Evolutionary conservation across 768 basidiomycete species (phyloP).

Genomic region (Fomitopsis pulvina): DNA sequence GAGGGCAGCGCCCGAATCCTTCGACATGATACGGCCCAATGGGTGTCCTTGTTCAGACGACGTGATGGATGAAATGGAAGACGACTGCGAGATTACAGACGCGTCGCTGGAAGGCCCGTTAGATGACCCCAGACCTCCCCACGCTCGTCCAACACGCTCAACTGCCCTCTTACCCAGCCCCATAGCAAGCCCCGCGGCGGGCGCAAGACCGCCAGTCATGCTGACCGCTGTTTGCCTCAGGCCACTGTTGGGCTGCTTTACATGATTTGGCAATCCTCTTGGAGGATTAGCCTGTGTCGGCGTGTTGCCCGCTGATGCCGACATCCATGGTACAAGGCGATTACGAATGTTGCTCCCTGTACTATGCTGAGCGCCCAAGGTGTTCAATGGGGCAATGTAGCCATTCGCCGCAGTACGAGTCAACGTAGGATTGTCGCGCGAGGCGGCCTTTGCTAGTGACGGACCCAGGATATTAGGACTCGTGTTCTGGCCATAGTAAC

Average conservation of each 20-base stretch:
- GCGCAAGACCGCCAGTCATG: conserved; percentile 60
- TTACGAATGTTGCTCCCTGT: conserved; percentile 39
- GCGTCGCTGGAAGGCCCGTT: conserved; percentile 20
- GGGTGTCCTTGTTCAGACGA: conserved; percentile 7
- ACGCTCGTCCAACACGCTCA: conserved; percentile 59
- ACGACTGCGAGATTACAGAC: conserved; percentile 41
- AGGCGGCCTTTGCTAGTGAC: conserved; percentile 8
- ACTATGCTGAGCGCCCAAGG: conserved; percentile 23
- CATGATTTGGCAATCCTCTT: conserved; percentile 20
- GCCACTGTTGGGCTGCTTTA: conserved; percentile 18
- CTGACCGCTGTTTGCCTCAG: conserved; percentile 66
- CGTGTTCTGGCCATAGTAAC: conserved; percentile 1
- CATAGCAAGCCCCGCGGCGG: conserved; percentile 63
- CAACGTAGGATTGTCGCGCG: conserved; percentile 35
- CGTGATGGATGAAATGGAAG: conserved; percentile 25
- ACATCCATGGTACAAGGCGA: conserved; percentile 41
- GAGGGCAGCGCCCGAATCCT: not conserved
- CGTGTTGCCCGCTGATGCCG: conserved; percentile 16
- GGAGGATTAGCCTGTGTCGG: conserved; percentile 15
- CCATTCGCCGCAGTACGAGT: conserved; percentile 36
- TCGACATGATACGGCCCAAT: conserved; percentile 2
- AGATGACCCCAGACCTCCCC: conserved; percentile 38
- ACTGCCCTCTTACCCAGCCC: conserved; percentile 56
- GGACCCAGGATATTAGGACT: conserved; percentile 5
- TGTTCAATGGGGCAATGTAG: conserved; percentile 33